Evolutionary conservation across 805 yeast genomes (phyloP), one percentile per base, ranked within the genome.

Genomic region (Candida krabiensis): DNA sequence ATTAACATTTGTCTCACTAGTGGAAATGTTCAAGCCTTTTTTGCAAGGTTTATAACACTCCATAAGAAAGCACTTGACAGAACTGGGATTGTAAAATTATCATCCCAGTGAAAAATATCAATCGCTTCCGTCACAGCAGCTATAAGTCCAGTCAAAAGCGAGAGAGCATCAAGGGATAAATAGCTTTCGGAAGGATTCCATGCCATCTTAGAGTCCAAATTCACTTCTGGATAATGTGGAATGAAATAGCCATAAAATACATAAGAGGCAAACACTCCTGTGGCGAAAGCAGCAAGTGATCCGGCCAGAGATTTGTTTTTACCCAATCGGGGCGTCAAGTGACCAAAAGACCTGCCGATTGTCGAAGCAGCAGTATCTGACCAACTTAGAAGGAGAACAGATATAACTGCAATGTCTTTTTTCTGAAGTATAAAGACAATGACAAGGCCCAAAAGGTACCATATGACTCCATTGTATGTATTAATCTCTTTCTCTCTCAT

Each of bases 321-420:
- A 5, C 83, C 73, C 15, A 91, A 61, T 55, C 83, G 80, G 28
- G 95, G 95, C 6, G 96, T 87, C 47, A 83, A 72, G 53, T 84
- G 75, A 7, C 98, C 98, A 60, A 67, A 91, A 38, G 75, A 76
- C 49, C 99, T 74, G 27, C 99, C 99, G 55, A 90, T 65, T 0
- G 96, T 87, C 3, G 96, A 87, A 2, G 99, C 99, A 2, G 97
- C 91, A 8, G 98, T 88, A 58, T 93, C 99, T 4, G 96, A 89
- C 98, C 98, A 93, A 56, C 96, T 86, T 46, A 93, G 73, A 35
- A 91, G 68, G 47, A 89, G 70, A 3, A 89, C 79, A 16, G 95
- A 71, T 67, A 88, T 71, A 19, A 90, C 68, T 1, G 83, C 71
- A 33, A 93, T 80, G 55, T 93, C 99, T 63, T 88, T 87, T 11